Evolutionary conservation across 345 rosid species (phyloP), one percentile per base, ranked within the genome.

Genomic region (Ailanthus altissimus): DNA sequence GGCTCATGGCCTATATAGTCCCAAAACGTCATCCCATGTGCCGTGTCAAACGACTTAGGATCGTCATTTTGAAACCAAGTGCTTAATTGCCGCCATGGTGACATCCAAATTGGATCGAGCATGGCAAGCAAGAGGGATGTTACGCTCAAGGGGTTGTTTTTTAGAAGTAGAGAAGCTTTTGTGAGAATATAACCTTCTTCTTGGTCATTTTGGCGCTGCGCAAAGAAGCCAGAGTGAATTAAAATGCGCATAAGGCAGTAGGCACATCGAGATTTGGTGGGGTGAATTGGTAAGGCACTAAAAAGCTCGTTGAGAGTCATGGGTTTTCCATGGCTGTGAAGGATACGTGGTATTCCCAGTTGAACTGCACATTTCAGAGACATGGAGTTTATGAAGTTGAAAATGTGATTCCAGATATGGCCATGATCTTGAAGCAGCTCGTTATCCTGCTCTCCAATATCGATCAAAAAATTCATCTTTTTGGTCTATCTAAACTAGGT

Each of bases 181-280:
- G 89, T 88, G 6, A 86, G 84, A 36, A 59, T 42, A 38, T 72
- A 80, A 2, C 70, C 79, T 72, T 65, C 78, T 36, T 61, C 80
- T 8, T 25, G 60, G 10, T 57, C 79, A 3, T 32, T 60, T 62
- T 49, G 23, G 26, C 43, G 46, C 5, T n/a, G 50, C 4, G 75
- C 56, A 36, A 87, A 83, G 81, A 89, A 87, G 63, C 91, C 86
- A 0, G 88, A 77, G 65, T 81, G 78, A 26, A 79, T 78, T 2
- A 88, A 58, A 20, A 85, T 49, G 45, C 88, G 82, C 93, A 89
- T 89, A 58, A 88, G 82, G 47, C 90, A 81, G 36, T 69, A 32
- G 40, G 88, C 23, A 70, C 21, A 57, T 15, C 4, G 14, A 4
- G 68, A 21, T 77, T 83, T 88, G 21, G 79, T 15, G 1, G 85